A percentile compares a stretch with the other conserved stretches of the same genome.
phyloP scores from a whole-genome alignment of 495 filamentous ascomycete species.

The Aspergillus heteromorphus region DNA sequence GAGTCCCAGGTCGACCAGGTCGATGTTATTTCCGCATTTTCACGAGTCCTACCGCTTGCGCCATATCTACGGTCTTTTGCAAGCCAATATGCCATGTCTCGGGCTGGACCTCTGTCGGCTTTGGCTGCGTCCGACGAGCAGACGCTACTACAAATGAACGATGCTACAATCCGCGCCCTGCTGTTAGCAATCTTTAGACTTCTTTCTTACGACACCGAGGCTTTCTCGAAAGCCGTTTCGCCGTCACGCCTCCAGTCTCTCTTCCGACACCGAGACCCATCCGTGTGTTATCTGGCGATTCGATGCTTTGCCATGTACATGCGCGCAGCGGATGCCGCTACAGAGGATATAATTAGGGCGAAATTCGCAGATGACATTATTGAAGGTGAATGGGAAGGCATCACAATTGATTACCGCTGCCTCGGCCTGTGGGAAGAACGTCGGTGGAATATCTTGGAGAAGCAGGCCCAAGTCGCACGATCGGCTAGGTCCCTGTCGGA shows the following conservation, averaged over 20 bases:
- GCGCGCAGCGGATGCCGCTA: slow-evolving; percentile 71
- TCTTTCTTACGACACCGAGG: slow-evolving; percentile 63
- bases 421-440: slow-evolving; percentile 74
- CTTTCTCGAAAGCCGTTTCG: slow-evolving; percentile 55
- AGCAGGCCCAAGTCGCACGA: slow-evolving; percentile 18
- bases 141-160: slow-evolving; percentile 33
- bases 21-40: slow-evolving; percentile 64
- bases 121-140: slow-evolving; percentile 35
- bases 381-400: slow-evolving; percentile 68
- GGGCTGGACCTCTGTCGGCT: slow-evolving; percentile 34
- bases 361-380: slow-evolving; percentile 59
- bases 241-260: slow-evolving; percentile 63
- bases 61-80: slow-evolving; percentile 56
- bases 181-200: slow-evolving; percentile 73
- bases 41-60: slow-evolving; percentile 71
- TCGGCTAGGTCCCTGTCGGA: slow-evolving; percentile 19
- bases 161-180: slow-evolving; percentile 28
- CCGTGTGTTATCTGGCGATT: slow-evolving; percentile 74
- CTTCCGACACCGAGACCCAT: slow-evolving; percentile 53
- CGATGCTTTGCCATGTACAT: slow-evolving; percentile 73
- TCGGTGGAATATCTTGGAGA: slow-evolving; percentile 33
- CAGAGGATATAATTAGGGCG: slow-evolving; percentile 60
- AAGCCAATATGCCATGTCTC: slow-evolving; percentile 41
- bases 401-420: slow-evolving; percentile 75
- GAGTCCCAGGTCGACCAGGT: slow-evolving; percentile 40